Evolutionary conservation across 768 basidiomycete species (phyloP).

Genomic region (Leccinum imitatum): DNA sequence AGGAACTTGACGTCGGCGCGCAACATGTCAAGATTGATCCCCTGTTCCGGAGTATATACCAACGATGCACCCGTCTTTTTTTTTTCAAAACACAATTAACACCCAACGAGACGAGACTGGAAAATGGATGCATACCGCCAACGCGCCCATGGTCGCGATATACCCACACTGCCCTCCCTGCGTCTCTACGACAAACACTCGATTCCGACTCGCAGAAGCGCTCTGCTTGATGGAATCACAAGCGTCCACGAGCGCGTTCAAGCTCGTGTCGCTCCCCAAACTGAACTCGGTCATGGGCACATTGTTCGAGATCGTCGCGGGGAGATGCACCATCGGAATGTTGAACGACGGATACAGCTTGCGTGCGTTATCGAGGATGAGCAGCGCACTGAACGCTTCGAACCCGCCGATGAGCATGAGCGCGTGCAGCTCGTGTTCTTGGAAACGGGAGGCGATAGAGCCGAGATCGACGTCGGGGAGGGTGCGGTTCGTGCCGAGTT

Average conservation of each 20-base stretch:
- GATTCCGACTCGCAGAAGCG: constrained; percentile 91
- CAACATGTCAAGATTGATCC: constrained; percentile 80
- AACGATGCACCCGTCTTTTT: constrained; percentile 85
- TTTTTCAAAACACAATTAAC: neutral
- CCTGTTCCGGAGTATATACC: constrained; percentile 91
- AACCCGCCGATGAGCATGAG: constrained; percentile 94
- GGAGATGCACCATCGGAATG: constrained; percentile 94
- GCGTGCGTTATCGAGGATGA: constrained; percentile 77
- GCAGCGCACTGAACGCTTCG: constrained; percentile 83
- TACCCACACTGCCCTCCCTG: constrained; percentile 98
- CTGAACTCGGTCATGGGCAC: constrained; percentile 97
- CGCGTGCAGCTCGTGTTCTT: constrained; percentile 74
- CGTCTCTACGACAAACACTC: constrained; percentile 97
- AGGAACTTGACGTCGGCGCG: constrained; percentile 86
- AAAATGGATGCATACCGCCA: constrained; percentile 66
- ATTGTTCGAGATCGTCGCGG: constrained; percentile 97
- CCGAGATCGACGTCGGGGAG: constrained; percentile 87
- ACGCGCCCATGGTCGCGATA: constrained; percentile 90
- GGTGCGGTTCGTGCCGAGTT: constrained; percentile 93
- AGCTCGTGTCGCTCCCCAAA: constrained; percentile 92
- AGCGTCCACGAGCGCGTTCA: constrained; percentile 96
- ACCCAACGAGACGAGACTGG: neutral
- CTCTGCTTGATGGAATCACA: constrained; percentile 99
- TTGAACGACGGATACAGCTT: constrained; percentile 88
- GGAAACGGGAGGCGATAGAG: constrained; percentile 87